Percentiles rank a stretch among this genome's conserved stretches.
phyloP scores from a whole-genome alignment of 2,329 filamentous ascomycete genomes.

The Alternaria brassicae region DNA sequence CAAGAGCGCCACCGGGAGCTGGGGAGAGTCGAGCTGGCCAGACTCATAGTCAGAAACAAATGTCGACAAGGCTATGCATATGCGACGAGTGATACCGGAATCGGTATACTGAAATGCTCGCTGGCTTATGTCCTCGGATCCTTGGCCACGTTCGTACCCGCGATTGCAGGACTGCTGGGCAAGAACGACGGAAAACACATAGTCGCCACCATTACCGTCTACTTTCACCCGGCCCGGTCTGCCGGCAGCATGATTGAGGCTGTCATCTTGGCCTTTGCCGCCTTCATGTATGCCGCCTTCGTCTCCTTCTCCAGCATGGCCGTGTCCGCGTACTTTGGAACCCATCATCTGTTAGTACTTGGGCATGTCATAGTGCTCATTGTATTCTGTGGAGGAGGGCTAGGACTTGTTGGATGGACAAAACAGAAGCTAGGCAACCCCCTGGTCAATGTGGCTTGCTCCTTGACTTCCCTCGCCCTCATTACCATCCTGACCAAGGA shows the following conservation, averaged over 20 bases:
- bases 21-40: slow-evolving; percentile 46
- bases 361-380: slow-evolving; percentile 82
- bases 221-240: slow-evolving; percentile 89
- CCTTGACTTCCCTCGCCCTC: slow-evolving; percentile 83
- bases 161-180: slow-evolving; percentile 76
- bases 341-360: slow-evolving; percentile 69
- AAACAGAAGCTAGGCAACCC: slow-evolving; percentile 81
- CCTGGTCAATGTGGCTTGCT: slow-evolving; percentile 79
- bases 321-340: slow-evolving; percentile 80
- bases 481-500: slow-evolving; percentile 93
- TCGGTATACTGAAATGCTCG: slow-evolving; percentile 87
- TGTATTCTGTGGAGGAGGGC: slow-evolving; percentile 82
- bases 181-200: slow-evolving; percentile 91
- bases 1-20: slow-evolving; percentile 38
- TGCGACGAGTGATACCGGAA: slow-evolving; percentile 74
- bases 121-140: slow-evolving; percentile 87
- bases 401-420: slow-evolving; percentile 88
- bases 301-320: slow-evolving; percentile 86
- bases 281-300: slow-evolving; percentile 78
- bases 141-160: slow-evolving; percentile 81
- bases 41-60: slow-evolving; percentile 43
- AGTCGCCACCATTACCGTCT: slow-evolving; percentile 91
- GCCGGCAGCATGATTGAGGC: slow-evolving; percentile 91
- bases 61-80: slow-evolving; percentile 62
- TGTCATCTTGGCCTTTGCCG: slow-evolving; percentile 75